Evolutionary conservation across 768 basidiomycete genomes (phyloP).

Genomic region (Leccinum olivaceopallidum): DNA sequence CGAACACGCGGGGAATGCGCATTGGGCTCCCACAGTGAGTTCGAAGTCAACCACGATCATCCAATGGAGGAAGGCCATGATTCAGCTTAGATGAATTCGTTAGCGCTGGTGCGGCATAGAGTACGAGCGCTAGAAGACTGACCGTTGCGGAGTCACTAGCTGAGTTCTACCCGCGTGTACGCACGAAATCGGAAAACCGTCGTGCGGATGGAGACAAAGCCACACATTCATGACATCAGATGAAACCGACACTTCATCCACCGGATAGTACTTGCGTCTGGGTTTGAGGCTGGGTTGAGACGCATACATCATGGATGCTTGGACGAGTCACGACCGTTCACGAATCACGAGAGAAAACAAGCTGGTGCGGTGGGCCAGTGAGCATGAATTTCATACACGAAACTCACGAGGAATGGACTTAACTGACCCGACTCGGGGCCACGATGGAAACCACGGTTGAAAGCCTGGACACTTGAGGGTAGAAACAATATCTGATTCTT

Average conservation of each 20-base stretch:
- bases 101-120: no score
- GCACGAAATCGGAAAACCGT: no score
- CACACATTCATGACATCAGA: background rate
- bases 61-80: no score
- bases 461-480: background rate
- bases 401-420: background rate
- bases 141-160: background rate
- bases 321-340: background rate
- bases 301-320: background rate
- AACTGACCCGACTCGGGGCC: background rate
- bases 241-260: background rate
- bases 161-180: no score
- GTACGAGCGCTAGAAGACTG: no score
- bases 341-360: background rate
- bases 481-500: no score
- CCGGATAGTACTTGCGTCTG: no score
- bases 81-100: no score
- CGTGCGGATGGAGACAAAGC: no score
- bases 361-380: background rate
- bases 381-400: background rate
- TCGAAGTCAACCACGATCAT: no score
- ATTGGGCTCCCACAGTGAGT: background rate
- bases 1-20: background rate
- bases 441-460: background rate
- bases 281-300: background rate